These are phyloP conservation scores for Ophiocordyceps camponoti-floridani DNA, from an alignment of 2,329 filamentous ascomycete genomes.

Conservation along the genomic window DNA sequence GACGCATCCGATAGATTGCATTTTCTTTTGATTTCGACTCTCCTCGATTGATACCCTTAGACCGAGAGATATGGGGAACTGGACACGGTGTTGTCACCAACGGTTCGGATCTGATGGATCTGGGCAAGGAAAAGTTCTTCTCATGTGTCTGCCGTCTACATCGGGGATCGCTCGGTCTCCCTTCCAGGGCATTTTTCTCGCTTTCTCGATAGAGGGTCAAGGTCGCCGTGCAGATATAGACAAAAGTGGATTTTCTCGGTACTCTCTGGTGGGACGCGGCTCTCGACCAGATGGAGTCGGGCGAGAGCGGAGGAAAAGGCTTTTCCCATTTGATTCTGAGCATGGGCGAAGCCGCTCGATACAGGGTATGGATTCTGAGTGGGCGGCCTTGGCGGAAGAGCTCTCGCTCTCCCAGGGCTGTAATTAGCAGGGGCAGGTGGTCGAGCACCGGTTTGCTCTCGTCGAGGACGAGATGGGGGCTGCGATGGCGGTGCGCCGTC, in stretches of 20 bases:
- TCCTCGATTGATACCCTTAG: constrained; percentile 27
- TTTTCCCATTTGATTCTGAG: constrained; percentile 17
- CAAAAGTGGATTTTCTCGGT: constrained; percentile 48
- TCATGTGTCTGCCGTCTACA: constrained; percentile 19
- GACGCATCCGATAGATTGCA: constrained; percentile 25
- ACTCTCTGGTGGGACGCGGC: constrained; percentile 29
- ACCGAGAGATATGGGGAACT: constrained; percentile 20
- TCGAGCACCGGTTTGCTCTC: background rate
- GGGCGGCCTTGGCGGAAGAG: constrained; percentile 13
- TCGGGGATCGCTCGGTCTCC: constrained; percentile 11
- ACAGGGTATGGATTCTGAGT: constrained; percentile 19
- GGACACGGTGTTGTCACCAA: constrained; percentile 15
- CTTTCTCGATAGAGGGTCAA: constrained; percentile 25
- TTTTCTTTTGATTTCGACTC: constrained; percentile 24
- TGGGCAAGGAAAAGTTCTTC: constrained; percentile 16
- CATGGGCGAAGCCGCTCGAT: constrained; percentile 19
- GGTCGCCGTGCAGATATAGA: constrained; percentile 35
- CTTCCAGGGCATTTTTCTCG: constrained; percentile 20
- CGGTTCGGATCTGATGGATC: constrained; percentile 16
- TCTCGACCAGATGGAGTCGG: constrained; percentile 11
- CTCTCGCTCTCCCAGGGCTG: constrained; percentile 6
- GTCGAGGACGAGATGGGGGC: background rate
- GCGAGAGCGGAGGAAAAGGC: constrained; percentile 13
- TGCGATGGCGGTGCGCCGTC: constrained; percentile 2
- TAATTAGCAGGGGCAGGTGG: background rate